Evolutionary conservation across 371 early-diverging fungal genomes (phyloP).

Genomic region (Rhizopus delemar): DNA sequence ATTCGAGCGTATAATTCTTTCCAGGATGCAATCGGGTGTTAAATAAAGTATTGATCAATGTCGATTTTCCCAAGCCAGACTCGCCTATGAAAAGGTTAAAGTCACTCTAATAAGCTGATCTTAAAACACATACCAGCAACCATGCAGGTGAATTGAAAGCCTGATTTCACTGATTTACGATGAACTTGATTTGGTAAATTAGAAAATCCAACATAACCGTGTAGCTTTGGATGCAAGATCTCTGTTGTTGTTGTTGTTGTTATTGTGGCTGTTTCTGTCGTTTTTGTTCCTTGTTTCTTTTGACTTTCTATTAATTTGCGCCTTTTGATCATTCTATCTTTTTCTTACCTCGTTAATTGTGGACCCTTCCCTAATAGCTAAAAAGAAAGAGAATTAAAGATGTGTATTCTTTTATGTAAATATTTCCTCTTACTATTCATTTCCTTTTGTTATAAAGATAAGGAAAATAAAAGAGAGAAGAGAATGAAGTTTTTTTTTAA

Average conservation of each 20-base stretch:
- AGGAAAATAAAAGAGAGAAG: too few relatives aligned
- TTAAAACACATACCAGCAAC: constrained; percentile 72
- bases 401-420: too few relatives aligned
- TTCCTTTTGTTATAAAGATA: too few relatives aligned
- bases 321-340: too few relatives aligned
- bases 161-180: constrained; percentile 95
- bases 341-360: too few relatives aligned
- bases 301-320: too few relatives aligned
- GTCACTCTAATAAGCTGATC: background rate
- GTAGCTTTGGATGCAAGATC: constrained; percentile 71
- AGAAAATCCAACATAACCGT: constrained; percentile 96
- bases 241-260: constrained; percentile 7
- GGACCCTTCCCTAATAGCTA: too few relatives aligned
- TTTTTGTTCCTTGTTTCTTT: background rate
- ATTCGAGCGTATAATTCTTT: background rate
- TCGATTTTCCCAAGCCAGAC: constrained; percentile 98
- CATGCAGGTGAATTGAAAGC: constrained; percentile 97
- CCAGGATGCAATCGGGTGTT: constrained; percentile 86
- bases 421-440: too few relatives aligned
- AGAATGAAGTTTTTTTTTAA: too few relatives aligned
- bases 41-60: constrained; percentile 97
- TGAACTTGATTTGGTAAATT: constrained; percentile 98
- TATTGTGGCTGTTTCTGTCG: background rate
- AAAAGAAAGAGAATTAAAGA: too few relatives aligned
- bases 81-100: constrained; percentile 54